Base-by-base conservation (phyloP, 208 protist genomes). In the Angomonas deanei region DNA sequence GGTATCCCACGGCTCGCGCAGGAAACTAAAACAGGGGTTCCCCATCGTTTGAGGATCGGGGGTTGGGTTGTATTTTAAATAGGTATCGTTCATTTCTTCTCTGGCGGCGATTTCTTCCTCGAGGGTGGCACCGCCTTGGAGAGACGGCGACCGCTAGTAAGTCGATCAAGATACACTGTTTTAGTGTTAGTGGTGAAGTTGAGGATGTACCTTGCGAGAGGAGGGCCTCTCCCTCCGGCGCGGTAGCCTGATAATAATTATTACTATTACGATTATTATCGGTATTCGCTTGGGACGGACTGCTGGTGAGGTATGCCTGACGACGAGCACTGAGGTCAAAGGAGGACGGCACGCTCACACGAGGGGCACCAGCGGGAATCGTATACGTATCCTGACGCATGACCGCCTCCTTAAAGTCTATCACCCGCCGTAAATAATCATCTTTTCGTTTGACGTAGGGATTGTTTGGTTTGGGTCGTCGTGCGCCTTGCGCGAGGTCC, bases 31-130 rank as follows among this genome's bases (percentile, higher is more conserved):
- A 54, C 66, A 59, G 3, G 64, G 55, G 64, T 94, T 94, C 36
- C 50, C 64, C 54, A 61, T 68, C 61, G 3, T 53, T 21, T 42
- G 68, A 13, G 49, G 26, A 33, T 64, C 17, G 19, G 34, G 46
- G 3, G 50, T 61, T 38, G 28, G 23, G 28, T 47, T 47, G 17
- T 47, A 17, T 47, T 47, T 17, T 47, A 17, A 17, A 17, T 23
- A 17, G 49, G 28, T 15, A 17, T 6, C 10, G 28, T 33, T 55
- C 28, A 38, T 33, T 77, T 81, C 64, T 74, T 94, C 84, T 31
- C 88, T 81, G 23, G 64, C 64, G 38, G 80, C 80, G 21, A 94
- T 73, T 54, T 90, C 84, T 64, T 94, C 88, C 67, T 94, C 84
- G 42, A 76, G 68, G 8, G 82, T 84, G 1, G 88, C 84, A 1